Base-by-base conservation (phyloP, 768 basidiomycete species). In the Dentipellis fragilis region DNA sequence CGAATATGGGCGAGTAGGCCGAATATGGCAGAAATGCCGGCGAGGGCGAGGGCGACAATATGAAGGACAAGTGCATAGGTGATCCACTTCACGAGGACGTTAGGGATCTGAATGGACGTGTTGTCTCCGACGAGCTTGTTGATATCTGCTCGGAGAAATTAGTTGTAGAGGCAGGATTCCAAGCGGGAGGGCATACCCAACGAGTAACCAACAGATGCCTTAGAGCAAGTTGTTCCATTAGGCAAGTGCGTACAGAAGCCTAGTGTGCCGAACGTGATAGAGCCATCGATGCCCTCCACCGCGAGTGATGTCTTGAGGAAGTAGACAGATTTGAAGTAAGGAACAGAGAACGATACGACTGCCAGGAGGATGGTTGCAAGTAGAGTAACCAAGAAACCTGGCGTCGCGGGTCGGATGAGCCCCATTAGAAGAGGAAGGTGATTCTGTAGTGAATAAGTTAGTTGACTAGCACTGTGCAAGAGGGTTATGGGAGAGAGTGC, bases 31-130 rank as follows among this genome's bases (percentile, higher is more conserved):
- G 90, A 80, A 23, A 80, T 73, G 12, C 78, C 85, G 9, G 91
- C 80, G 37, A 87, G 76, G 11, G 69, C 80, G 55, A 97, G 82
- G 14, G 91, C 95, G 56, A 93, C 83, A 57, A 96, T 83, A 67
- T 98, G 94, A 14, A 98, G 78, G 59, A 97, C 83, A 60, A 99
- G 83, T 21, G 84, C 85, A 65, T 95, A 95, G 10, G 96, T 98
- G 66, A 97, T 74, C 91, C 94, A 97, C 73, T 96, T 95, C 58
- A 93, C 87, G 51, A 84, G 78, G 6, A 91, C 80, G 55, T 82
- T 73, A 1, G 93, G 92, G 51, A 97, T 89, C 61, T 90, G 68
- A 37, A 94, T 70, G 23, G 74, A 63, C 2, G 80, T 72, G 3
- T 75, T 69, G 67, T 90, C 78, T 6, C 85, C 89, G 35, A 96